phyloP scores from a whole-genome alignment of 2,329 filamentous ascomycete genomes.

The Sporothrix dimorphospora region DNA sequence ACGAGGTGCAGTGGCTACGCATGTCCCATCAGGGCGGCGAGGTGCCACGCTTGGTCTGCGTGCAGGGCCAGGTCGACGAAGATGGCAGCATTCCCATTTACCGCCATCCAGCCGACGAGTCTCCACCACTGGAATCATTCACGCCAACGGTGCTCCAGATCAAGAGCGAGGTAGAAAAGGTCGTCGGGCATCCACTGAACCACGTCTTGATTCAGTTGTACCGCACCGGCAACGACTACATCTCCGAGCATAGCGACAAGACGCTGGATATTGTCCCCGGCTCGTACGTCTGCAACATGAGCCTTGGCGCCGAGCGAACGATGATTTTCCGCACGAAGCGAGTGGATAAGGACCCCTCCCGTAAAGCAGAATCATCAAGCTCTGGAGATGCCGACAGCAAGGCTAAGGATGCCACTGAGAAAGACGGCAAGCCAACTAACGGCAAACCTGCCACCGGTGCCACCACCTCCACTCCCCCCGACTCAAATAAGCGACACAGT shows the following conservation, averaged over 20 bases:
- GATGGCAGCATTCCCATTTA: conserved; percentile 87
- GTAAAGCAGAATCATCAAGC: conserved; percentile 26
- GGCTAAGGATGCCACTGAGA: neutral
- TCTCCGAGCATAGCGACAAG: conserved; percentile 96
- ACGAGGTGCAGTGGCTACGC: conserved; percentile 82
- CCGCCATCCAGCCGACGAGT: conserved; percentile 89
- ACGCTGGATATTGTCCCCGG: conserved; percentile 83
- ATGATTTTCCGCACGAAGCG: conserved; percentile 91
- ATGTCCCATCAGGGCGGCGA: conserved; percentile 93
- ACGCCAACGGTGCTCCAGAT: conserved; percentile 72
- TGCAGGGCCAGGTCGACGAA: conserved; percentile 71
- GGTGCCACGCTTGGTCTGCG: conserved; percentile 87
- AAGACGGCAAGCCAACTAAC: conserved; percentile 32
- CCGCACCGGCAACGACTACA: conserved; percentile 84
- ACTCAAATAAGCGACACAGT: conserved; percentile 53
- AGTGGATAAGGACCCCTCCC: conserved; percentile 46
- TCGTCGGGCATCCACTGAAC: conserved; percentile 80
- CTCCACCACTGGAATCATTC: conserved; percentile 75
- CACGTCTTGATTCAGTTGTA: conserved; percentile 94
- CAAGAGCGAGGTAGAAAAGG: conserved; percentile 67
- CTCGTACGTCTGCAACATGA: conserved; percentile 89
- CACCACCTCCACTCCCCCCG: conserved; percentile 3
- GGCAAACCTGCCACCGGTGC: neutral
- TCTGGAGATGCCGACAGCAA: conserved; percentile 30
- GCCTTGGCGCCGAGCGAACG: conserved; percentile 85